These are phyloP conservation scores for Cladophialophora chaetospira DNA, from an alignment of 2,329 filamentous ascomycete genomes.

Conservation along the genomic window DNA sequence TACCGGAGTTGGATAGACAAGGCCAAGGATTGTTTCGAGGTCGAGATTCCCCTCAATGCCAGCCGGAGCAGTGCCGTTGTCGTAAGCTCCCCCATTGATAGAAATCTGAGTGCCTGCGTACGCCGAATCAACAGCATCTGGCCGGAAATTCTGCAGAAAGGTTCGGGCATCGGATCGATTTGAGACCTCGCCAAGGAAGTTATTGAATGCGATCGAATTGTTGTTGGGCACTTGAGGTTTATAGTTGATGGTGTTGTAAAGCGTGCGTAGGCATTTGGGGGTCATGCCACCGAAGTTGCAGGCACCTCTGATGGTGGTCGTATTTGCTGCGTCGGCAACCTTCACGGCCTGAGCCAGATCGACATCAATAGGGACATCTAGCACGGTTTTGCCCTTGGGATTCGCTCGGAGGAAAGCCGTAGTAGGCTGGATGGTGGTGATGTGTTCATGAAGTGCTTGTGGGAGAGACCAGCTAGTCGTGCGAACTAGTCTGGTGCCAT, in stretches of 20 bases:
- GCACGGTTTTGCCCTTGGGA: constrained; percentile 26
- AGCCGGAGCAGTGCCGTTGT: constrained; percentile 38
- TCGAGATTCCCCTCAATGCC: constrained; percentile 62
- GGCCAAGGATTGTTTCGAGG: constrained; percentile 58
- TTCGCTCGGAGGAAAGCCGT: constrained; percentile 58
- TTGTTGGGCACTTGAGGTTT: constrained; percentile 45
- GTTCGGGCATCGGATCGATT: constrained; percentile 49
- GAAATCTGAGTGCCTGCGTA: constrained; percentile 40
- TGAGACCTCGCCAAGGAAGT: constrained; percentile 51
- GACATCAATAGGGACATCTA: constrained; percentile 38
- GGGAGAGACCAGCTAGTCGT: constrained; percentile 62
- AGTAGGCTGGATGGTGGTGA: constrained; percentile 63
- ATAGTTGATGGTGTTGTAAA: constrained; percentile 59
- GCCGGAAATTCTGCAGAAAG: constrained; percentile 43
- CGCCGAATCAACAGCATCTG: constrained; percentile 40
- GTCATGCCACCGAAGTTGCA: constrained; percentile 58
- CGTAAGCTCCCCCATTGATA: constrained; percentile 39
- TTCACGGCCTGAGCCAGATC: constrained; percentile 14
- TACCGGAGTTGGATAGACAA: constrained; percentile 58
- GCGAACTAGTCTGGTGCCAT: constrained; percentile 56
- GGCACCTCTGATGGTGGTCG: constrained; percentile 39
- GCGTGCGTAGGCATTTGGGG: constrained; percentile 55
- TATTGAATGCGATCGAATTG: constrained; percentile 50
- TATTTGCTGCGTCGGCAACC: constrained; percentile 20
- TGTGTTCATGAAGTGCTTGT: constrained; percentile 57